phyloP scores from a whole-genome alignment of 2,329 filamentous ascomycete genomes.

The Domatiomyces globalis region DNA sequence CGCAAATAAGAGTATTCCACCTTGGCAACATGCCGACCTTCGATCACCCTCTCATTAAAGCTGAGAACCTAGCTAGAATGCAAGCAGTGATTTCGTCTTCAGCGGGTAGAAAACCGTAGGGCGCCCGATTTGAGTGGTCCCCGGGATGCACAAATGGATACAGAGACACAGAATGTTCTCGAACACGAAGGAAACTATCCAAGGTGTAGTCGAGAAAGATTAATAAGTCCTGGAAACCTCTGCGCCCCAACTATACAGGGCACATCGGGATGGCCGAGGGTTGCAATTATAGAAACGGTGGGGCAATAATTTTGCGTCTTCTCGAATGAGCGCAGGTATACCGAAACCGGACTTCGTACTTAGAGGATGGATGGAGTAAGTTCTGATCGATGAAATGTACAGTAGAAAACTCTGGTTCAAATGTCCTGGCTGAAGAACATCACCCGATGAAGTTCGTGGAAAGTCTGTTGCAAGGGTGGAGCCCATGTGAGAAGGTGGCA shows the following conservation, averaged over 20 bases:
- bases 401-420: not conserved
- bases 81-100: not conserved
- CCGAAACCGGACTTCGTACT: not conserved
- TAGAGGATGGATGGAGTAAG: not conserved
- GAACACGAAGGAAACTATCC: not conserved
- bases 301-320: not conserved
- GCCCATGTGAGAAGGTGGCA: not conserved
- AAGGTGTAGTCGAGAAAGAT: not conserved
- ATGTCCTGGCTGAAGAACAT: not conserved
- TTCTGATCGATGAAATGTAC: not conserved
- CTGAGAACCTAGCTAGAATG: not conserved
- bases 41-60: not conserved
- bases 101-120: not conserved
- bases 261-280: not conserved
- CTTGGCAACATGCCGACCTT: not conserved
- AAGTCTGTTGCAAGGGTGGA: not conserved
- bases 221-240: not conserved
- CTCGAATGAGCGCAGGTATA: not conserved
- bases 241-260: not conserved
- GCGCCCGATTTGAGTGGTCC: not conserved
- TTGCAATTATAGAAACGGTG: not conserved
- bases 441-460: not conserved
- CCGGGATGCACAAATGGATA: not conserved
- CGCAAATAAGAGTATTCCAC: not conserved
- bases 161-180: not conserved